Percentiles rank a stretch among this genome's conserved stretches.
These are phyloP conservation scores for Calamus simplicifolius DNA, from an alignment of 176 grass and related monocot species.

Conservation along the genomic window DNA sequence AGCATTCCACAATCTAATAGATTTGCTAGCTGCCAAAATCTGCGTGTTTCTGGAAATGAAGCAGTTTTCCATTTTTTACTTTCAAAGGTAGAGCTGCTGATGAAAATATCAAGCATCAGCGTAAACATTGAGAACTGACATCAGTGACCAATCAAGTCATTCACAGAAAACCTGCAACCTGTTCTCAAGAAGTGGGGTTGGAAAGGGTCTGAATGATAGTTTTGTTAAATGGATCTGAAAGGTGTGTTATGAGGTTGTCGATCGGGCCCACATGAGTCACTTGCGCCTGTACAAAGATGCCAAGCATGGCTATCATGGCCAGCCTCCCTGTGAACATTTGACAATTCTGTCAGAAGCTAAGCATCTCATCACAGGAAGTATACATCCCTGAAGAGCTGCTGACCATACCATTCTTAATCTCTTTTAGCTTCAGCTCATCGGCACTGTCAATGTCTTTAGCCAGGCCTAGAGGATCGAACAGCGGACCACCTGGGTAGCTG, in stretches of 20 bases:
- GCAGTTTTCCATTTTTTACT: too few species aligned
- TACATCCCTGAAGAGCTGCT: background rate
- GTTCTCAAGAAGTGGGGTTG: slow-evolving; percentile 15
- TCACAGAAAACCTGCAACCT: too few species aligned
- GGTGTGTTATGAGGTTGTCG: slow-evolving; percentile 66
- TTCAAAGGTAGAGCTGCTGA: too few species aligned
- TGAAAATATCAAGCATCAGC: too few species aligned
- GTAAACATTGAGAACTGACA: too few species aligned
- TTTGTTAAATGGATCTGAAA: slow-evolving; percentile 78
- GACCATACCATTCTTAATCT: slow-evolving; percentile 87
- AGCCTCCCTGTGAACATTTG: slow-evolving; percentile 44
- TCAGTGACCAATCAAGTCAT: too few species aligned
- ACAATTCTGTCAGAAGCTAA: background rate
- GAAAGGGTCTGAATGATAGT: slow-evolving; percentile 56
- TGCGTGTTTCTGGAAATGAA: too few species aligned
- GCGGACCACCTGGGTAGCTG: slow-evolving; percentile 77
- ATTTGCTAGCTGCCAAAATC: too few species aligned
- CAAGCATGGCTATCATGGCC: slow-evolving; percentile 88
- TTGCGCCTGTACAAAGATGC: slow-evolving; percentile 65
- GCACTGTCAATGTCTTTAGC: slow-evolving; percentile 71
- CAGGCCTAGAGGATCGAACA: slow-evolving; percentile 78
- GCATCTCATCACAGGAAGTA: background rate
- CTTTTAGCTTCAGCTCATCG: slow-evolving; percentile 71
- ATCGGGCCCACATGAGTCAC: slow-evolving; percentile 67
- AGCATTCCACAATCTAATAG: too few species aligned